phyloP scores from a whole-genome alignment of 495 filamentous ascomycete species.

The Penicillium chermesinum region DNA sequence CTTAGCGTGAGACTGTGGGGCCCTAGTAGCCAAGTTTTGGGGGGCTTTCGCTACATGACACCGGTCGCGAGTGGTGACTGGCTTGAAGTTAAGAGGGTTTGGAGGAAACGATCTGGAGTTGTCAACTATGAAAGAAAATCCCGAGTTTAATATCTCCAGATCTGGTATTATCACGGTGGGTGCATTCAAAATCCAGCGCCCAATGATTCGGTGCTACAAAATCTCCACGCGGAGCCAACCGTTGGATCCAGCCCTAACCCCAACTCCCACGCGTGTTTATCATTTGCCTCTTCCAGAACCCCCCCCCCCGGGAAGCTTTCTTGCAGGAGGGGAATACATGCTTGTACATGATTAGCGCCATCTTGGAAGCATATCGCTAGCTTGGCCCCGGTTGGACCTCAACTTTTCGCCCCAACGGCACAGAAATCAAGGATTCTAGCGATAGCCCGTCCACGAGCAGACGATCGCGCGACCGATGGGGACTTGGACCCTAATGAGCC shows the following conservation, averaged over 20 bases:
- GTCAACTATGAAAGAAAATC: too few species aligned
- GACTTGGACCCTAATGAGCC: not conserved
- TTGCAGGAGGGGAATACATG: not conserved
- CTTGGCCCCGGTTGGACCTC: not conserved
- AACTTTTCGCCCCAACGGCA: not conserved
- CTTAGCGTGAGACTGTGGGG: not conserved
- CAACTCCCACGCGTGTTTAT: not conserved
- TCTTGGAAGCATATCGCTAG: not conserved
- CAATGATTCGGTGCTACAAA: not conserved
- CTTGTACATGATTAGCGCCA: not conserved
- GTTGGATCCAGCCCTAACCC: constrained; percentile 9
- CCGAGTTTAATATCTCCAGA: too few species aligned
- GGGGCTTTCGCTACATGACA: too few species aligned
- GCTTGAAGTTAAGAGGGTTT: too few species aligned
- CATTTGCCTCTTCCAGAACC: too few species aligned
- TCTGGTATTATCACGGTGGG: too few species aligned
- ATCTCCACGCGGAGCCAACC: constrained; percentile 4
- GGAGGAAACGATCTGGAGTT: too few species aligned
- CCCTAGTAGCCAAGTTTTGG: not conserved
- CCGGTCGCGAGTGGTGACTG: too few species aligned
- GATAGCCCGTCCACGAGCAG: not conserved
- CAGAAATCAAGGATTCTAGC: not conserved
- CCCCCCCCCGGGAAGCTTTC: too few species aligned
- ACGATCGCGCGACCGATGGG: not conserved
- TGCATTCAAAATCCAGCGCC: not conserved